A percentile compares a stretch with the other conserved stretches of the same genome.
phyloP scores from a whole-genome alignment of 495 filamentous ascomycete genomes.

The Aspergillus panamensis region DNA sequence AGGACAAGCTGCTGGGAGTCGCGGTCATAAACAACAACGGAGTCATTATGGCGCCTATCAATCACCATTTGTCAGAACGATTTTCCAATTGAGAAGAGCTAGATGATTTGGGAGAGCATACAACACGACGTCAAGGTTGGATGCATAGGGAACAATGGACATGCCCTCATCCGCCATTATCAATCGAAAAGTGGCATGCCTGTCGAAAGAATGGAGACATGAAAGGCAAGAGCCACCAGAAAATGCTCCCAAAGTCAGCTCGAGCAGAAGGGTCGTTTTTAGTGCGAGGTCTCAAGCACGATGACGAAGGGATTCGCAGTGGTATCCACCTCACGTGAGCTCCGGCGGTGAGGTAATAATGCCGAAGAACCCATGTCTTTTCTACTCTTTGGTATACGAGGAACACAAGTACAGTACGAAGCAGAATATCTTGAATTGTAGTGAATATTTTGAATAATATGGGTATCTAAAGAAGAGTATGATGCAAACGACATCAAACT shows the following conservation, averaged over 20 bases:
- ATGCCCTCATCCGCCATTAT: slow-evolving; percentile 43
- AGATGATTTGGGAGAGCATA: slow-evolving; percentile 24
- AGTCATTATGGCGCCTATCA: slow-evolving; percentile 80
- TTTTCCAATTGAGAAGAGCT: not conserved
- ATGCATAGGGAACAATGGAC: slow-evolving; percentile 48
- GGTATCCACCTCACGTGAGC: slow-evolving; percentile 26
- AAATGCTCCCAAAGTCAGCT: not conserved
- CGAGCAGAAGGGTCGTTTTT: not conserved
- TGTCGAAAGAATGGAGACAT: slow-evolving; percentile 8
- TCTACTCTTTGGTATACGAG: slow-evolving; percentile 5
- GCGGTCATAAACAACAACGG: slow-evolving; percentile 86
- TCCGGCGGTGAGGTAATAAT: slow-evolving; percentile 17
- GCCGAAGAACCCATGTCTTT: not conserved
- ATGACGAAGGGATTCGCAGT: not conserved
- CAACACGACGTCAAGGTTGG: slow-evolving; percentile 51
- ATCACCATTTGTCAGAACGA: slow-evolving; percentile 14
- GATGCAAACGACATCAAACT: slow-evolving; percentile 9
- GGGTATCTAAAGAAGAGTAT: slow-evolving; percentile 22
- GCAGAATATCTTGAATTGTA: not conserved
- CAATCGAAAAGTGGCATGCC: slow-evolving; percentile 15
- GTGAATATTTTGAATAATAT: slow-evolving; percentile 5
- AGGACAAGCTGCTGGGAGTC: slow-evolving; percentile 81
- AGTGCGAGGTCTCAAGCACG: slow-evolving; percentile 1
- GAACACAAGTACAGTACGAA: not conserved
- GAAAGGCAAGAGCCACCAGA: slow-evolving; percentile 8